Evolutionary conservation across 441 rosid species (phyloP).

Genomic region (Iberis amara): DNA sequence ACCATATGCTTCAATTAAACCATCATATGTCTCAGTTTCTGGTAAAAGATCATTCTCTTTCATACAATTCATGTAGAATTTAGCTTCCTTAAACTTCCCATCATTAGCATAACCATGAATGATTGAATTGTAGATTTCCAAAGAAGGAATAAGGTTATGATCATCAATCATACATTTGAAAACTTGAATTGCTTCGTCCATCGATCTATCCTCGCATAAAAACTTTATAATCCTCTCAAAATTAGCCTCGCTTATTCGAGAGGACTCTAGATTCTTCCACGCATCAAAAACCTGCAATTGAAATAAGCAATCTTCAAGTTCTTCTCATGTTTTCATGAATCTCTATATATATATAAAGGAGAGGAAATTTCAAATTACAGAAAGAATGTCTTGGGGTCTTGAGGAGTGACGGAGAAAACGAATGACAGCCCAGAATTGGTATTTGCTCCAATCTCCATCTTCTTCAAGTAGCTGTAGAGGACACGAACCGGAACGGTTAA

Average conservation of each 20-base stretch:
- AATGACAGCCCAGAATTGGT: slow-evolving; percentile 55
- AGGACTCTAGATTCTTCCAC: slow-evolving; percentile 51
- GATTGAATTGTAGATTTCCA: slow-evolving; percentile 49
- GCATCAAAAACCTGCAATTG: slow-evolving; percentile 48
- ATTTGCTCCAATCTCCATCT: slow-evolving; percentile 63
- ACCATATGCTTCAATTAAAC: slow-evolving; percentile 60
- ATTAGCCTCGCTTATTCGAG: slow-evolving; percentile 43
- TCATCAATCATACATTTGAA: slow-evolving; percentile 40
- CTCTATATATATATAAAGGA: slow-evolving; percentile 7
- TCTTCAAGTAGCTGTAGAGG: slow-evolving; percentile 51
- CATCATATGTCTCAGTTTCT: slow-evolving; percentile 45
- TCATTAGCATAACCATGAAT: slow-evolving; percentile 44
- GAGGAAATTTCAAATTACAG: slow-evolving; percentile 31
- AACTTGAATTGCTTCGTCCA: slow-evolving; percentile 48
- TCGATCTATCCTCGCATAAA: slow-evolving; percentile 40
- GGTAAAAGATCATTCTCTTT: slow-evolving; percentile 38
- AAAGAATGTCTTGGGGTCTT: slow-evolving; percentile 44
- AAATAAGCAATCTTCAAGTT: too few relatives aligned
- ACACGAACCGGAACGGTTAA: slow-evolving; percentile 34
- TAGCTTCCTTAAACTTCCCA: slow-evolving; percentile 51
- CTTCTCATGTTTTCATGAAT: too few relatives aligned
- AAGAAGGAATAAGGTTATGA: slow-evolving; percentile 38
- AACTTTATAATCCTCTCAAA: slow-evolving; percentile 51
- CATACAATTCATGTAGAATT: slow-evolving; percentile 43
- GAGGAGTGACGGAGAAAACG: slow-evolving; percentile 47